phyloP scores from a whole-genome alignment of 129 eudicot genomes.

The Tagetes patula region DNA sequence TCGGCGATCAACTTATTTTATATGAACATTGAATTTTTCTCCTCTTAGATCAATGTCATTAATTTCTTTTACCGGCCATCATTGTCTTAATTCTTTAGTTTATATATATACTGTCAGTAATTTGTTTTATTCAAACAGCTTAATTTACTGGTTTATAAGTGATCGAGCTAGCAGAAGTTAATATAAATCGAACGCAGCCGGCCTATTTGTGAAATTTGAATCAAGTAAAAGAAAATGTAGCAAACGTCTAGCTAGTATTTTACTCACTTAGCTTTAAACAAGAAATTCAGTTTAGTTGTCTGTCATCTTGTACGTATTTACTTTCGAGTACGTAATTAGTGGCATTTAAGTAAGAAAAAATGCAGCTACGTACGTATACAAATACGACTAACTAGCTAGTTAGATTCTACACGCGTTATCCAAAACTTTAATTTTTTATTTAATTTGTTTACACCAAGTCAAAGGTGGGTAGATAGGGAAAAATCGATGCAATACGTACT shows the following conservation, averaged over 20 bases:
- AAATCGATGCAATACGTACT: constrained; percentile 5
- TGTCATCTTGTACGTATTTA: not conserved
- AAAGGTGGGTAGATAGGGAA: constrained; percentile 38
- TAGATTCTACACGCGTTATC: constrained; percentile 31
- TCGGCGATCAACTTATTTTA: constrained; percentile 21
- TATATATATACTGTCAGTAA: not conserved
- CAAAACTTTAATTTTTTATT: not conserved
- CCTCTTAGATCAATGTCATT: constrained; percentile 4
- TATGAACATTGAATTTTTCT: constrained; percentile 36
- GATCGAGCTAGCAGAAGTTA: no score
- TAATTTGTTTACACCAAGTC: constrained; percentile 14
- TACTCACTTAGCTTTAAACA: no score
- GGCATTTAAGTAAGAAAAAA: not conserved
- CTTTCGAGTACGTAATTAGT: not conserved
- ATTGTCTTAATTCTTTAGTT: constrained; percentile 4
- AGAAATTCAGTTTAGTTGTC: not conserved
- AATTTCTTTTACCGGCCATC: constrained; percentile 14
- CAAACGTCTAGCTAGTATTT: no score
- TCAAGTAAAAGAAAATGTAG: not conserved
- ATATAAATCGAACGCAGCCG: not conserved
- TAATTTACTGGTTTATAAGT: constrained; percentile 2
- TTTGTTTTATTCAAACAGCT: constrained; percentile 4
- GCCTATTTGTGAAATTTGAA: no score
- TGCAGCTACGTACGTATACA: no score
- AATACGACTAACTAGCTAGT: not conserved